Evolutionary conservation across 345 rosid genomes (phyloP).

Genomic region (Crucihimalaya himalaica): DNA sequence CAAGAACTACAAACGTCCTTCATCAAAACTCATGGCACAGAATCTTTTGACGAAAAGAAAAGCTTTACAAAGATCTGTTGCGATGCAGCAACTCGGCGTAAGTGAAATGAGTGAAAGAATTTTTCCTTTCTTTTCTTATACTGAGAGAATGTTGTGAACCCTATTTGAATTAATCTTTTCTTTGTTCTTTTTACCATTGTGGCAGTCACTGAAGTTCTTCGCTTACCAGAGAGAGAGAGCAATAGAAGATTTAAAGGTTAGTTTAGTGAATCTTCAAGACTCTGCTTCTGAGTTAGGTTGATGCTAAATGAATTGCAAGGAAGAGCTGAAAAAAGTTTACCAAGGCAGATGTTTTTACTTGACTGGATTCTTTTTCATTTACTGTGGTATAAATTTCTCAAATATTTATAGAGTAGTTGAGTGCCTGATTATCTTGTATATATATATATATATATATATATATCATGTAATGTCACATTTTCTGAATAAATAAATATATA

Average conservation of each 20-base stretch:
- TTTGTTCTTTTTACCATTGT: constrained; percentile 19
- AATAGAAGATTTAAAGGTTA: constrained; percentile 53
- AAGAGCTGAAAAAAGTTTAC: neutral
- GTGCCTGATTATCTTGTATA: neutral
- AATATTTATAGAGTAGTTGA: neutral
- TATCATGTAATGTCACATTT: constrained; percentile 20
- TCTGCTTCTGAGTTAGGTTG: constrained; percentile 22
- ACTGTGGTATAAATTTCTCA: neutral
- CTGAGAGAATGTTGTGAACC: neutral
- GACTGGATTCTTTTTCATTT: constrained; percentile 3
- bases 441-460: constrained; percentile 20
- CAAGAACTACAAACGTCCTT: constrained; percentile 83
- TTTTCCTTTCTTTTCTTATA: neutral
- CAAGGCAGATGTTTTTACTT: neutral
- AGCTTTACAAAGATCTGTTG: constrained; percentile 70
- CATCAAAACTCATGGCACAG: constrained; percentile 46
- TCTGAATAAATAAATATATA: neutral
- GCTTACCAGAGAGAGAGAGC: constrained; percentile 52
- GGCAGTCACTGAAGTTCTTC: constrained; percentile 76
- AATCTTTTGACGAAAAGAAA: constrained; percentile 73
- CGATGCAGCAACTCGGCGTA: constrained; percentile 80
- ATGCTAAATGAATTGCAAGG: constrained; percentile 22
- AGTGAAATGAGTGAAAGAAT: constrained; percentile 35
- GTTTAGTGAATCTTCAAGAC: constrained; percentile 49
- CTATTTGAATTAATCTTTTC: neutral